phyloP scores from a whole-genome alignment of 176 grass and related monocot genomes.

The Dactylis glomerata region DNA sequence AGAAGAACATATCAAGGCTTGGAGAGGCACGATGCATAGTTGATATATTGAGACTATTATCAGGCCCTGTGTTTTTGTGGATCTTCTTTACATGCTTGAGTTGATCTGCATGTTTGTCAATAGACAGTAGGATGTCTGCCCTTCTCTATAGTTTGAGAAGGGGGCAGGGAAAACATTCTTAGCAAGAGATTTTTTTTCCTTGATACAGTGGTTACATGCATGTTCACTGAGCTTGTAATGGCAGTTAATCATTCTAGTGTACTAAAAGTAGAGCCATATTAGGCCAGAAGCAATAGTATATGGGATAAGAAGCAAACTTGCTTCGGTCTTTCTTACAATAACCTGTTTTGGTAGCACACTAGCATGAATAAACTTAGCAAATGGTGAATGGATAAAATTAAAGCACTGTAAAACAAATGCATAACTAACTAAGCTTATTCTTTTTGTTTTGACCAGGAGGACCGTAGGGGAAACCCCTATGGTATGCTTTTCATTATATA shows the following conservation, averaged over 20 bases:
- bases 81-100: neutral
- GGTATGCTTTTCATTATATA: too few relatives aligned
- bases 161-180: neutral
- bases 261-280: neutral
- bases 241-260: slow-evolving; percentile 3
- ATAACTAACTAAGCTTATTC: neutral
- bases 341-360: neutral
- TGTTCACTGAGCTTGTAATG: neutral
- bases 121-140: neutral
- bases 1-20: neutral
- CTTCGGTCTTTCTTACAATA: neutral
- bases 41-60: neutral
- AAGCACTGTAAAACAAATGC: neutral
- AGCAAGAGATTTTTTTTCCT: neutral
- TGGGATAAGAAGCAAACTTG: neutral
- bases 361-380: neutral
- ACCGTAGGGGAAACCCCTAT: too few relatives aligned
- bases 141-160: neutral
- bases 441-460: too few relatives aligned
- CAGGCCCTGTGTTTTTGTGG: neutral
- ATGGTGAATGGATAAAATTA: neutral
- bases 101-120: neutral
- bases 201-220: neutral
- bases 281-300: neutral
- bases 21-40: neutral